Percentiles rank a stretch among this genome's conserved stretches.
These are phyloP conservation scores for Amanita fuliginea DNA, from an alignment of 768 basidiomycete genomes.

Conservation along the genomic window DNA sequence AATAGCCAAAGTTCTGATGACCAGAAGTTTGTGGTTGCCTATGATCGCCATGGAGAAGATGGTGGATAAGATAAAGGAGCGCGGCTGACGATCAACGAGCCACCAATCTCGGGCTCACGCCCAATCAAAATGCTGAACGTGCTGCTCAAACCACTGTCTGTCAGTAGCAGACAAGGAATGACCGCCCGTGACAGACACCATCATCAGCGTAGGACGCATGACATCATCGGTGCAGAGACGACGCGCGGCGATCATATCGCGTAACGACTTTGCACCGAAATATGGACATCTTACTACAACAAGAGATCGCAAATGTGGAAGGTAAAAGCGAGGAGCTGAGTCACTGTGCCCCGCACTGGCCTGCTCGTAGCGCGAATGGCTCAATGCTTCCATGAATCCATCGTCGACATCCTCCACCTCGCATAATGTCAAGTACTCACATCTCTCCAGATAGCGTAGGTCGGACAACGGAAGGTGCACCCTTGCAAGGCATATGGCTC, in stretches of 20 bases:
- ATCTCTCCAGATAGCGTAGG: not conserved
- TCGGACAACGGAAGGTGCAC: not conserved
- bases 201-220: not conserved
- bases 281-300: not conserved
- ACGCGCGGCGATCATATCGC: not conserved
- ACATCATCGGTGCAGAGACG: not conserved
- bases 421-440: not conserved
- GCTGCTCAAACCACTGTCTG: not conserved
- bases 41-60: constrained; percentile 1
- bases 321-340: too few relatives aligned
- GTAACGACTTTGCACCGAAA: too few relatives aligned
- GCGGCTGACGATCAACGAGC: not conserved
- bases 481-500: not conserved
- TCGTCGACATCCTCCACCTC: not conserved
- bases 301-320: not conserved
- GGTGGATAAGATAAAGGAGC: not conserved
- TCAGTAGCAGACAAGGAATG: not conserved
- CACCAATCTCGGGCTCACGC: not conserved
- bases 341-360: too few relatives aligned
- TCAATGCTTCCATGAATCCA: too few relatives aligned
- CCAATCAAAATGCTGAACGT: not conserved
- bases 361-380: too few relatives aligned
- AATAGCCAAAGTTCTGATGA: not conserved
- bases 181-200: not conserved
- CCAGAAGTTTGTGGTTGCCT: not conserved